Evolutionary conservation across 441 rosid genomes (phyloP), one percentile per base, ranked within the genome.

Genomic region (Erodium trifolium): DNA sequence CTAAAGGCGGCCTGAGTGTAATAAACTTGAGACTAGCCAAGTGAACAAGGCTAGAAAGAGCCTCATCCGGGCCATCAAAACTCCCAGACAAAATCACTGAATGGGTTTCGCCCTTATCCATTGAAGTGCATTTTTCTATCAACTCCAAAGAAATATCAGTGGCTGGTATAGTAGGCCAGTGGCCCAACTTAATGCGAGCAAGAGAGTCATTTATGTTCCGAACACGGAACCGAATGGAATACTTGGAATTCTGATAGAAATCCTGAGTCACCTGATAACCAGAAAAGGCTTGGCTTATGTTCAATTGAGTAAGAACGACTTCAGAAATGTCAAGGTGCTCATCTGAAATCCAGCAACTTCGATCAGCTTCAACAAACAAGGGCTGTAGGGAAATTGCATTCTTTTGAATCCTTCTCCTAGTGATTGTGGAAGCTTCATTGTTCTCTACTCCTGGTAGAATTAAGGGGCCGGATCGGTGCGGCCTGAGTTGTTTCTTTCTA

Each of bases 11-110:
- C 78, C 97, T 87, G 65, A 94, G 71, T 27, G 92, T 86, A 70
- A 91, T 16, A 78, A 87, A 82, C 80, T 82, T 77, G 77, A 88
- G 66, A 79, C 86, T 88, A 70, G 75, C 78, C 76, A 91, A 78
- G 85, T 91, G 97, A 77, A 85, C 82, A 79, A 91, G 97, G 75
- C 86, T 90, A 29, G 92, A 82, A 78, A 93, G 78, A 72, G 89
- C 88, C 81, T 91, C 95, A 66, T 87, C 89, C 0, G 97, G 88
- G 77, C 97, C 93, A 64, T 94, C 99, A 79, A 91, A 87, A 69
- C 82, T 79, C 65, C 88, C 93, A 1, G 93, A 91, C 66, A 90
- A 76, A 71, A 90, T 74, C 69, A 89, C 81, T 1, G 73, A 72
- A 19, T 71, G 77, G 13, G 59, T 70, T 68, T 83, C 91, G 23